A percentile compares a stretch with the other conserved stretches of the same genome.
Evolutionary conservation across 495 filamentous ascomycete genomes (phyloP).

Genomic region (Tuber borchii): DNA sequence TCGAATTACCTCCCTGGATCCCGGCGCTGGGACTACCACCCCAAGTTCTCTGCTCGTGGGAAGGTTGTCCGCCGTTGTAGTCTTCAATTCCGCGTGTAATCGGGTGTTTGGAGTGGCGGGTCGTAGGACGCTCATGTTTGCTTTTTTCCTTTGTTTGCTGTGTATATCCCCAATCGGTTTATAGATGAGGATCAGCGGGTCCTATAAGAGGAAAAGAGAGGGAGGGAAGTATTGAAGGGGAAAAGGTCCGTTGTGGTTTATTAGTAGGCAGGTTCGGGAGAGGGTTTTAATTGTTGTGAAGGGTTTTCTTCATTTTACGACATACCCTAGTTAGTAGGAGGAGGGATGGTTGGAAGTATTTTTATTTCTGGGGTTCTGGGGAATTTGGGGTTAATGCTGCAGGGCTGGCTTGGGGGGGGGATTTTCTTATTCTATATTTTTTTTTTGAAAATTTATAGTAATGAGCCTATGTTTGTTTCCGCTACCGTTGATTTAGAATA

Average conservation of each 20-base stretch:
- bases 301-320: neutral
- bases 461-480: neutral
- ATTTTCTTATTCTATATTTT: no score
- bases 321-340: neutral
- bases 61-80: constrained; percentile 32
- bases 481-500: neutral
- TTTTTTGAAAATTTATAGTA: no score
- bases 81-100: constrained; percentile 1
- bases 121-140: neutral
- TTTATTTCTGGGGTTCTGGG: neutral
- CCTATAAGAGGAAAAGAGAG: neutral
- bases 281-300: neutral
- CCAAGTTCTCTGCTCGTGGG: constrained; percentile 39
- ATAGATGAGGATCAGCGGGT: neutral
- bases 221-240: neutral
- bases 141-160: neutral
- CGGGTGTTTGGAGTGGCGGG: neutral
- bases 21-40: constrained; percentile 33
- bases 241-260: neutral
- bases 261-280: neutral
- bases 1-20: constrained; percentile 14
- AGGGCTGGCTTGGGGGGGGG: neutral
- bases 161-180: neutral
- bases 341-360: neutral
- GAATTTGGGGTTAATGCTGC: neutral